Percentiles rank a stretch among this genome's conserved stretches.
phyloP scores from a whole-genome alignment of 768 basidiomycete genomes.

The Crassisporium funariophilum region DNA sequence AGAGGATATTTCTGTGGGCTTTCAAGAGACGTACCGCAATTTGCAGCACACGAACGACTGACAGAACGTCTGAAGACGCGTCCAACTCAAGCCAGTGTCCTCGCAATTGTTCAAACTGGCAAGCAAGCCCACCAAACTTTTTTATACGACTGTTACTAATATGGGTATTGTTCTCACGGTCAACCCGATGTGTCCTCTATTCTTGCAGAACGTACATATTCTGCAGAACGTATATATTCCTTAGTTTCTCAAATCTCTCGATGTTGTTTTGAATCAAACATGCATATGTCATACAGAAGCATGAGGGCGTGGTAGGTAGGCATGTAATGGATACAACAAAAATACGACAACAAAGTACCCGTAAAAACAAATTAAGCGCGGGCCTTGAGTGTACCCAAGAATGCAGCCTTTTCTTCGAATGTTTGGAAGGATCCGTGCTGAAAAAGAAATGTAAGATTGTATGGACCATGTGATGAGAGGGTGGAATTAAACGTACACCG shows the following conservation, averaged over 20 bases:
- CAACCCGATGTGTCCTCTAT: conserved; percentile 5
- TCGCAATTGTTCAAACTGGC: conserved; percentile 2
- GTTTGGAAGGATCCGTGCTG: conserved; percentile 98
- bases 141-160: conserved; percentile 6
- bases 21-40: conserved; percentile 25
- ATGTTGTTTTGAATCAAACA: conserved; percentile 12
- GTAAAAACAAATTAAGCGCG: conserved; percentile 57
- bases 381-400: conserved; percentile 90
- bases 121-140: conserved; percentile 18
- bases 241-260: too few relatives aligned
- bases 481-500: conserved; percentile 61
- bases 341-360: conserved; percentile 42
- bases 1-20: too few relatives aligned
- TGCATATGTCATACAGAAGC: conserved; percentile 19
- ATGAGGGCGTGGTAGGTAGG: conserved; percentile 26
- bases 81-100: conserved; percentile 19
- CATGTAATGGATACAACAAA: conserved; percentile 44
- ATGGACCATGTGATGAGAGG: background rate
- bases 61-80: conserved; percentile 36
- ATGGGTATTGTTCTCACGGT: conserved; percentile 20
- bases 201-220: too few relatives aligned
- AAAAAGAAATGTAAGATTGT: conserved; percentile 10
- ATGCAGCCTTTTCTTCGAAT: conserved; percentile 92
- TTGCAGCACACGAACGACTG: conserved; percentile 30
- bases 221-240: too few relatives aligned